phyloP scores from a whole-genome alignment of 208 protist genomes.

The Angomonas deanei region DNA sequence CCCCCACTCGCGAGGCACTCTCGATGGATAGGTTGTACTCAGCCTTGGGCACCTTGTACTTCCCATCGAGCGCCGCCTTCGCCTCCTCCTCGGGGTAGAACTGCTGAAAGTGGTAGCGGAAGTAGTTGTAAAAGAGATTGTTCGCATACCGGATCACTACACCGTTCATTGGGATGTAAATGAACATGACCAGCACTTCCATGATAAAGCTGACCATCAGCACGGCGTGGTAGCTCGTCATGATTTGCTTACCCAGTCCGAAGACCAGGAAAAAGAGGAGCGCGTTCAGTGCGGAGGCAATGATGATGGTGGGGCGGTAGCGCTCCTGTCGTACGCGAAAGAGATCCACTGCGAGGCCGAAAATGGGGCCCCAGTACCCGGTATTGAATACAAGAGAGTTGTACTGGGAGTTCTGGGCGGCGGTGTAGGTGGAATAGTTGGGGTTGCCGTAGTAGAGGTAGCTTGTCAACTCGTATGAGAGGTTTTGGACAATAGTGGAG shows the following conservation, averaged over 20 bases:
- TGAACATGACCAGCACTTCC: slow-evolving; percentile 26
- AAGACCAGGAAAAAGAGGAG: slow-evolving; percentile 19
- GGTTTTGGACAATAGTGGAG: slow-evolving; percentile 25
- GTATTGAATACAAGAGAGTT: slow-evolving; percentile 17
- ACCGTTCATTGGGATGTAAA: slow-evolving; percentile 30
- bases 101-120: neutral
- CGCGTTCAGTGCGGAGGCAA: slow-evolving; percentile 18
- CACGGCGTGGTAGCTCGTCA: slow-evolving; percentile 3
- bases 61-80: slow-evolving; percentile 11
- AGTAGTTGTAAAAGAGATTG: slow-evolving; percentile 4
- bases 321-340: slow-evolving; percentile 19
- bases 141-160: slow-evolving; percentile 26
- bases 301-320: slow-evolving; percentile 23
- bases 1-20: slow-evolving; percentile 22
- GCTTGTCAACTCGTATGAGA: slow-evolving; percentile 12
- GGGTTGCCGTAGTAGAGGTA: neutral
- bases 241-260: neutral
- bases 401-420: slow-evolving; percentile 11
- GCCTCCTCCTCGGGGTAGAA: neutral
- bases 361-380: slow-evolving; percentile 24
- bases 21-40: slow-evolving; percentile 12
- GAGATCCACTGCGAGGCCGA: slow-evolving; percentile 24
- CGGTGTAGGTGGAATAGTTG: slow-evolving; percentile 7
- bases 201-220: slow-evolving; percentile 18
- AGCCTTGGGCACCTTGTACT: neutral